These are phyloP conservation scores for Ligustrum vulgare DNA, from an alignment of 257 asterid genomes.

Conservation along the genomic window DNA sequence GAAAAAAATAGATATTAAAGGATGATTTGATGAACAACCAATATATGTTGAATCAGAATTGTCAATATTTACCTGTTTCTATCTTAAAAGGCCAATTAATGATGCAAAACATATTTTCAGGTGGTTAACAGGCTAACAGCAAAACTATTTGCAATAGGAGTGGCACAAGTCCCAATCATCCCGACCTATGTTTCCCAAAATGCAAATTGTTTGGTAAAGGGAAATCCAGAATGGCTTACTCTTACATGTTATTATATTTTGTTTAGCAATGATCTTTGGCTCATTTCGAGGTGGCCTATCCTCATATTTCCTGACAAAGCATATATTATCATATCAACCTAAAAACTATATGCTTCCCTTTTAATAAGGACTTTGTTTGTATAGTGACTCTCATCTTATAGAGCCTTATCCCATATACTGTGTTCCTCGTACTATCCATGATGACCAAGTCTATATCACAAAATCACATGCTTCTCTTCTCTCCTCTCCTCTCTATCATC, in stretches of 20 bases:
- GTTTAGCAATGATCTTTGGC: background rate
- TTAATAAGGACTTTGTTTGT: background rate
- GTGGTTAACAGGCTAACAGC: background rate
- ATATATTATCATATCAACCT: slow-evolving; percentile 12
- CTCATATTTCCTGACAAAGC: background rate
- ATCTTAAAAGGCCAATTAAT: background rate
- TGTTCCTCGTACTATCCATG: slow-evolving; percentile 2
- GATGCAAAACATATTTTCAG: background rate
- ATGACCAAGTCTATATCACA: background rate
- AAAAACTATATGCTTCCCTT: background rate
- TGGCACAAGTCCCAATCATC: background rate
- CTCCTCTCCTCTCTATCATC: background rate
- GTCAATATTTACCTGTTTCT: slow-evolving; percentile 1
- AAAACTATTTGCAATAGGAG: background rate
- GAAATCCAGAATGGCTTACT: background rate
- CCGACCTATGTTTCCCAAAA: background rate
- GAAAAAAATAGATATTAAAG: background rate
- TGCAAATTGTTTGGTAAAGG: background rate
- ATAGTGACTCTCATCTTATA: background rate
- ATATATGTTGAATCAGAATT: background rate
- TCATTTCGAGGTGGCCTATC: no score
- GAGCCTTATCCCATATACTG: background rate
- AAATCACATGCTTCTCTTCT: background rate
- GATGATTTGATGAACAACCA: background rate
- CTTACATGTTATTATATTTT: background rate